These are phyloP conservation scores for Emergomyces orientalis DNA, from an alignment of 2,329 filamentous ascomycete genomes.

Conservation along the genomic window DNA sequence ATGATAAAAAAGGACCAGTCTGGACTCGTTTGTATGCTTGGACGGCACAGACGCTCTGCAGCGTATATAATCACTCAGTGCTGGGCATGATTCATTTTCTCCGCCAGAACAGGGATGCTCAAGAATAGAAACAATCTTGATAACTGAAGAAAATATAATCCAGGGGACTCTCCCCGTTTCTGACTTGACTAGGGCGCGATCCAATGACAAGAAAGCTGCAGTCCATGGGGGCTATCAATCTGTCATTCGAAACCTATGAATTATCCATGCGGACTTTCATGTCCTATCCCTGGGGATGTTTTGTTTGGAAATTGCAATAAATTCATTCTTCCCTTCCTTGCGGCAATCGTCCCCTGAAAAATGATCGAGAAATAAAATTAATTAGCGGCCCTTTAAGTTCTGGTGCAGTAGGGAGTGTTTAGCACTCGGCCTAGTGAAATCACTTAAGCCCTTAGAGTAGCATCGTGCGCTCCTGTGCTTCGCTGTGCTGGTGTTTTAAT, in stretches of 20 bases:
- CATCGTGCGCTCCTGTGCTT: background rate
- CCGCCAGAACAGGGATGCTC: background rate
- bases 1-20: background rate
- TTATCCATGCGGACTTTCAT: background rate
- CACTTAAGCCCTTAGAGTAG: background rate
- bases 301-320: background rate
- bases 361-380: background rate
- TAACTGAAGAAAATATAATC: too few relatives aligned
- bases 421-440: background rate
- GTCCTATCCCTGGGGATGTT: background rate
- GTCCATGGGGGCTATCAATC: background rate
- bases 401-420: constrained; percentile 1
- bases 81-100: background rate
- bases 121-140: background rate
- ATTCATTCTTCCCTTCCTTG: background rate
- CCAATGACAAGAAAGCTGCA: background rate
- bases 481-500: background rate
- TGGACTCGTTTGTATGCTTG: background rate
- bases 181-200: background rate
- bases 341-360: background rate
- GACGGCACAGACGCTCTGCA: background rate
- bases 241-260: background rate
- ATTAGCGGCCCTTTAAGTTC: background rate
- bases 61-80: background rate
- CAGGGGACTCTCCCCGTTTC: too few relatives aligned